These are phyloP conservation scores for Rhodotorula sp. DNA, from an alignment of 1,284 basidiomycete species.

Conservation along the genomic window DNA sequence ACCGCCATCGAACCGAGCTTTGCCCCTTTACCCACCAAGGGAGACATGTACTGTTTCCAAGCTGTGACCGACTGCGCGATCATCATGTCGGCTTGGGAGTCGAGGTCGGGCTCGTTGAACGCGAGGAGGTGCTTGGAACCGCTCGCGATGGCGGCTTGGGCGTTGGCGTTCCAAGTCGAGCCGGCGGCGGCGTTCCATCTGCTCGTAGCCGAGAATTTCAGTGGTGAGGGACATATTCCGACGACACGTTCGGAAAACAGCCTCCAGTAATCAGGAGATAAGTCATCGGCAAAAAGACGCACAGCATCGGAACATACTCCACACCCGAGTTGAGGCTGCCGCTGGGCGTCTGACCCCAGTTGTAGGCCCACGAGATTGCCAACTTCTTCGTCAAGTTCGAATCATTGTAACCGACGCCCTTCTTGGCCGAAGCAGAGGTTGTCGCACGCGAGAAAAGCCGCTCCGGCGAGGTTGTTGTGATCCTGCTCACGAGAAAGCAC, in stretches of 20 bases:
- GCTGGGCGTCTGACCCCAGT: slow-evolving; percentile 25
- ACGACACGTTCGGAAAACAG: too few relatives aligned
- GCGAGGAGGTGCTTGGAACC: slow-evolving; percentile 16
- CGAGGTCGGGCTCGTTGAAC: slow-evolving; percentile 40
- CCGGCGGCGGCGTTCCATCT: slow-evolving; percentile 2
- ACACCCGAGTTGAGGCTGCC: slow-evolving; percentile 18
- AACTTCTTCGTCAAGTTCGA: not conserved
- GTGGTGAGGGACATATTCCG: too few relatives aligned
- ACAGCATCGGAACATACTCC: slow-evolving; percentile 40
- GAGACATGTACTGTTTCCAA: slow-evolving; percentile 40
- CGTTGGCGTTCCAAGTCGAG: not conserved
- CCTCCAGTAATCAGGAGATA: too few relatives aligned
- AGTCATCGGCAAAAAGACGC: not conserved
- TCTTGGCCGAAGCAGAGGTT: not conserved
- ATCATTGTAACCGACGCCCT: not conserved
- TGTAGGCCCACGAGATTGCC: slow-evolving; percentile 20
- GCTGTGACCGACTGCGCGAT: slow-evolving; percentile 15
- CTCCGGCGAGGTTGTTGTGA: not conserved
- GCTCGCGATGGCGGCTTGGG: not conserved
- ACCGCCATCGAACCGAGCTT: slow-evolving; percentile 40
- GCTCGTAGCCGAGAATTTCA: not conserved
- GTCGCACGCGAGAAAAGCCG: not conserved
- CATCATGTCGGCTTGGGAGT: slow-evolving; percentile 33
- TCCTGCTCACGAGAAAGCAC: too few relatives aligned
- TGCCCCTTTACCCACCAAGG: slow-evolving; percentile 20